A percentile compares a stretch with the other conserved stretches of the same genome.
phyloP scores from a whole-genome alignment of 768 basidiomycete species.

The Mycena pura region DNA sequence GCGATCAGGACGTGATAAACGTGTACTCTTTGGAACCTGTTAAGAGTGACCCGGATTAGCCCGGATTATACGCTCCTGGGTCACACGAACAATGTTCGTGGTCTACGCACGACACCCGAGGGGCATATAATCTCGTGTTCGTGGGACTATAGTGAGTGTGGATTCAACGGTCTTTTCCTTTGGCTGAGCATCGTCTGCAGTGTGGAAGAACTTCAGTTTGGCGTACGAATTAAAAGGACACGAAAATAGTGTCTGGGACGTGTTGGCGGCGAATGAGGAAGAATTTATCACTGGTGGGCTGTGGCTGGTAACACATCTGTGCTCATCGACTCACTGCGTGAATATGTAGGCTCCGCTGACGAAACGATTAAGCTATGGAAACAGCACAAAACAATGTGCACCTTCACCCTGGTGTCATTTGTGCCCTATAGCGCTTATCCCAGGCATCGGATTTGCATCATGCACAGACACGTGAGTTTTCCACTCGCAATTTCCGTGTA shows the following conservation, averaged over 20 bases:
- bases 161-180: neutral
- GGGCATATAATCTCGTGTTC: conserved; percentile 92
- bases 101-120: conserved; percentile 70
- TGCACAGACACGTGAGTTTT: conserved; percentile 91
- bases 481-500: conserved; percentile 81
- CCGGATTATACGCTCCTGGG: conserved; percentile 85
- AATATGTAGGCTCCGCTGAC: conserved; percentile 82
- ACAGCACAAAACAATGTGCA: conserved; percentile 73
- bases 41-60: conserved; percentile 78
- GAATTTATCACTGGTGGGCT: conserved; percentile 85
- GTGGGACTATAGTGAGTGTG: conserved; percentile 89
- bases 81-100: conserved; percentile 90
- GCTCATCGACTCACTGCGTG: neutral
- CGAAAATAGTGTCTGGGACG: conserved; percentile 93
- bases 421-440: conserved; percentile 80
- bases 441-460: conserved; percentile 92
- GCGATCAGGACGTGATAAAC: conserved; percentile 91
- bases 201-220: conserved; percentile 84
- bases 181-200: conserved; percentile 46
- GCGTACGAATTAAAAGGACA: conserved; percentile 84
- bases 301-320: conserved; percentile 17
- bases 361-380: conserved; percentile 92
- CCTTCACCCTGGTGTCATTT: conserved; percentile 88
- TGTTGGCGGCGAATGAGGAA: conserved; percentile 77
- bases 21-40: conserved; percentile 68